phyloP scores from a whole-genome alignment of 2,329 filamentous ascomycete species.

The Ceratocystis eucalypticola region DNA sequence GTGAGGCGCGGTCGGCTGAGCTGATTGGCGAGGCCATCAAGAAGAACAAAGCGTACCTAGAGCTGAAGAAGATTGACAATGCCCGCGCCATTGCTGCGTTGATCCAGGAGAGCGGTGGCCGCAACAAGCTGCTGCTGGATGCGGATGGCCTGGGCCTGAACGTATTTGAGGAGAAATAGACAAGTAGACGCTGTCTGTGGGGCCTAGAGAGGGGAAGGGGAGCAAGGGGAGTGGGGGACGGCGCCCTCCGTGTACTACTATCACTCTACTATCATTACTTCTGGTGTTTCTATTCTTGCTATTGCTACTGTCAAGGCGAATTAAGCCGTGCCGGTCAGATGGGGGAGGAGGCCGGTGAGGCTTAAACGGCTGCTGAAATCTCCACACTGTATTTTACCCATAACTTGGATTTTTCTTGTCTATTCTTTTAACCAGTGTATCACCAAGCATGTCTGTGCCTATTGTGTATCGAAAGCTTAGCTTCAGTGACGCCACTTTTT shows the following conservation, averaged over 20 bases:
- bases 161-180: constrained; percentile 43
- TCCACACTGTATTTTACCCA: constrained; percentile 19
- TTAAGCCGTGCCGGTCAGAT: neutral
- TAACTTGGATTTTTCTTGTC: constrained; percentile 5
- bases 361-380: constrained; percentile 16
- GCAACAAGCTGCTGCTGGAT: constrained; percentile 91
- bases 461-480: neutral
- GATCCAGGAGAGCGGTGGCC: constrained; percentile 69
- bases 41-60: constrained; percentile 94
- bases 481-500: constrained; percentile 10
- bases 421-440: neutral
- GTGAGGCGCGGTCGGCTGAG: constrained; percentile 95
- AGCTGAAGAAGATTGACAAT: constrained; percentile 97
- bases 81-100: constrained; percentile 77
- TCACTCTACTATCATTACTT: constrained; percentile 1
- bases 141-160: constrained; percentile 84
- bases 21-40: constrained; percentile 98
- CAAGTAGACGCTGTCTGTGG: neutral
- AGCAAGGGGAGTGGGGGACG: neutral
- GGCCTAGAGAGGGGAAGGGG: neutral
- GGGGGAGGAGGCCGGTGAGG: constrained; percentile 7
- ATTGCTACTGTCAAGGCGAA: neutral
- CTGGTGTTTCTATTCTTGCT: constrained; percentile 12
- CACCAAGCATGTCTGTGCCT: neutral
- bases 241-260: constrained; percentile 12